Conservation (phyloP, 441 rosid species). For the Euphorbia schlechtendalii region DNA sequence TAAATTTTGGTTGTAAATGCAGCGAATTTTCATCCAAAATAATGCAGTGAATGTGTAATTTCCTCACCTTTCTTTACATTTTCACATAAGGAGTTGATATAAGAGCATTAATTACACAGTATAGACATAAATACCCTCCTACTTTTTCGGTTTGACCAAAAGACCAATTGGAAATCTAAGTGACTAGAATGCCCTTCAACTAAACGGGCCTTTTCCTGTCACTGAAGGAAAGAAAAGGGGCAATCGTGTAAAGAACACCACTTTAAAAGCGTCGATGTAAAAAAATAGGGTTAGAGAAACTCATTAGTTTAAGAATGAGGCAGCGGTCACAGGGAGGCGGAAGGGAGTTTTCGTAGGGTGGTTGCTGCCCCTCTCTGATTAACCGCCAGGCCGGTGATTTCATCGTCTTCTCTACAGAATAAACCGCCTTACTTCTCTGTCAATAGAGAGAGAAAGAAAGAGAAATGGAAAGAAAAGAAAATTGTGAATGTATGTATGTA, state of each 20-base stretch:
- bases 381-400: slow-evolving; percentile 13
- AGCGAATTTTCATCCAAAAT: no score
- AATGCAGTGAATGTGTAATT: no score
- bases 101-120: no score
- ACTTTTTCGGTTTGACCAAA: neutral
- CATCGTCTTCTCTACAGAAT: neutral
- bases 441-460: no score
- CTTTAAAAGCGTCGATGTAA: neutral
- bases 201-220: neutral
- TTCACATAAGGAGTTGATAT: no score
- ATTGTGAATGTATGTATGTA: neutral
- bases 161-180: neutral
- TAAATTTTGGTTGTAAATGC: no score
- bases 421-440: neutral
- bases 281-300: neutral
- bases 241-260: neutral
- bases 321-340: slow-evolving; percentile 30
- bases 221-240: neutral
- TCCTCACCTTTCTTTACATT: no score
- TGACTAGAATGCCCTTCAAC: neutral
- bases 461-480: no score
- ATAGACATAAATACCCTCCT: no score
- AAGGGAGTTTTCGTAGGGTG: neutral
- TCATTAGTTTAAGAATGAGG: slow-evolving; percentile 38
- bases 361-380: slow-evolving; percentile 13